phyloP scores from a whole-genome alignment of 805 yeast species.

The Yamadazyma paraphyllophila region DNA sequence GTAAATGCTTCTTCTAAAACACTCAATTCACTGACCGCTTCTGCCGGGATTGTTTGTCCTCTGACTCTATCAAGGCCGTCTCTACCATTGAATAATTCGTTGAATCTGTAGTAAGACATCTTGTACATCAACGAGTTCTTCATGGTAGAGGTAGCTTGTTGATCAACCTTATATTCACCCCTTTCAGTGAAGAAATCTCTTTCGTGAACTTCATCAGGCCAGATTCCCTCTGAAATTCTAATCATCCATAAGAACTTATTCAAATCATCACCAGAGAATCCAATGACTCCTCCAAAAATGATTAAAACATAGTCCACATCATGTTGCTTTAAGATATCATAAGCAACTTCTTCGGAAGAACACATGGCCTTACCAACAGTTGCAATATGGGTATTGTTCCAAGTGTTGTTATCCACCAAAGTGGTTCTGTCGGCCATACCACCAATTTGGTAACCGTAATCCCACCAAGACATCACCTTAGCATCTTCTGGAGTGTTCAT shows the following conservation, averaged over 20 bases:
- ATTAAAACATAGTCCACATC: conserved; percentile 94
- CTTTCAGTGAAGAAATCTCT: conserved; percentile 75
- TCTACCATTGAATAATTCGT: conserved; percentile 62
- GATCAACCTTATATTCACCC: conserved; percentile 89
- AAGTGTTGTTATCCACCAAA: conserved; percentile 95
- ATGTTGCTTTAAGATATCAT: conserved; percentile 81
- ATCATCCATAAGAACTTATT: conserved; percentile 99
- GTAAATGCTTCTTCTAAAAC: conserved; percentile 93
- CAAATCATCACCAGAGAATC: conserved; percentile 93
- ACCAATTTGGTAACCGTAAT: conserved; percentile 98
- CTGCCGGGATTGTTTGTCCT: conserved; percentile 64
- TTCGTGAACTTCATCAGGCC: conserved; percentile 98
- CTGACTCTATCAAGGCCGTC: conserved; percentile 84
- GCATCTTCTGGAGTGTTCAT: conserved; percentile 98
- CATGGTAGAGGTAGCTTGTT: conserved; percentile 80
- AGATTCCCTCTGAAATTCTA: conserved; percentile 95
- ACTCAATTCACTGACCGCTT: conserved; percentile 53
- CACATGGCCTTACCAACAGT: conserved; percentile 99
- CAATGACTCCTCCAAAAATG: conserved; percentile 91
- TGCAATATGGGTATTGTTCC: conserved; percentile 99
- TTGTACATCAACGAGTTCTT: conserved; percentile 89
- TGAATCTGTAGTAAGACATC: conserved; percentile 85
- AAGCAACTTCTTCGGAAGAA: conserved; percentile 81
- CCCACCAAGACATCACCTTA: conserved; percentile 99
- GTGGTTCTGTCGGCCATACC: conserved; percentile 99